Conservation (phyloP, 148 eudicot genomes). For the Vaccinium myrtillus region DNA sequence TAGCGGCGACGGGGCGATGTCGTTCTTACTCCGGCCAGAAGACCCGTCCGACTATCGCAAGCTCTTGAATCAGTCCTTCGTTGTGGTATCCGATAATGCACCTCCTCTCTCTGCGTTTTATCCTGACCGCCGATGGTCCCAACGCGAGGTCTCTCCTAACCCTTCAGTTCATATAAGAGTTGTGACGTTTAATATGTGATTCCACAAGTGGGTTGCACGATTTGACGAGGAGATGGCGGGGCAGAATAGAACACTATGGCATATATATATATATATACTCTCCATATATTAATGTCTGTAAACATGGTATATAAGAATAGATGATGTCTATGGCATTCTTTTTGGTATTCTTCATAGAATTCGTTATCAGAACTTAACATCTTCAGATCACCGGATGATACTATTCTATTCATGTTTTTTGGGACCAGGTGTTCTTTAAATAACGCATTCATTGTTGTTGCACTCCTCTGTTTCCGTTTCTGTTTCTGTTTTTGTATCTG, state of each 20-base stretch:
- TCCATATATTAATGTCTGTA: no score
- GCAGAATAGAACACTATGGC: no score
- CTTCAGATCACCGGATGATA: no score
- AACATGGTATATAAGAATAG: neutral
- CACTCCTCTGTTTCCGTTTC: neutral
- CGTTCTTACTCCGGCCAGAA: conserved; percentile 38
- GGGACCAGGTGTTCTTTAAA: neutral
- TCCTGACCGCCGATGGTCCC: conserved; percentile 49
- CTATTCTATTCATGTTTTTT: neutral
- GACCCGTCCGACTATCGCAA: conserved; percentile 53
- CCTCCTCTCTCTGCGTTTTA: conserved; percentile 36
- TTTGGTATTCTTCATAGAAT: no score
- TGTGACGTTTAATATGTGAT: no score
- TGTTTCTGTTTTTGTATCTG: neutral
- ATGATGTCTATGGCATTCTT: no score
- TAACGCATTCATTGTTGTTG: neutral
- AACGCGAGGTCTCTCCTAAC: conserved; percentile 37
- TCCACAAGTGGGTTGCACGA: neutral
- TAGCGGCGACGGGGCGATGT: conserved; percentile 36
- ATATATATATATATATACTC: no score
- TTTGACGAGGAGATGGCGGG: neutral
- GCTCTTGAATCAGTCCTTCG: conserved; percentile 52
- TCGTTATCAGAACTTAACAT: neutral
- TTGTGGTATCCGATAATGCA: conserved; percentile 49
- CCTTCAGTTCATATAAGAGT: neutral